These are phyloP conservation scores for Cucurbita argyrosperma DNA, from an alignment of 306 rosid species.

Conservation along the genomic window DNA sequence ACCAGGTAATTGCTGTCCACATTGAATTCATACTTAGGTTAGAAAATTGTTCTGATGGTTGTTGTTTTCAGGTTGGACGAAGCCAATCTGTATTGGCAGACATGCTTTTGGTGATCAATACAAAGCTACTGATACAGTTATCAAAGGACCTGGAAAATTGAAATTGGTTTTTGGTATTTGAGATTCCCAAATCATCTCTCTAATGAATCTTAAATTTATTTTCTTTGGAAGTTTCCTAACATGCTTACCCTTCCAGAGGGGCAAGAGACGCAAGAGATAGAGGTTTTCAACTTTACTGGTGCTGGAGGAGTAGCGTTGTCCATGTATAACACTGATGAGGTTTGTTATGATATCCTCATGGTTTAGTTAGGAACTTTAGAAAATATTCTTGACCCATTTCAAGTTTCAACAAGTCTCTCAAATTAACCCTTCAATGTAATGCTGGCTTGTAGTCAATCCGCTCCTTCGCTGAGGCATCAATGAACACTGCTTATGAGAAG, in stretches of 20 bases:
- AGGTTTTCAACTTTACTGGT: conserved; percentile 80
- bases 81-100: conserved; percentile 90
- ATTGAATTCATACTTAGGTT: not conserved
- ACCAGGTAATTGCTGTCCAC: conserved; percentile 52
- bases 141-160: conserved; percentile 81
- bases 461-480: conserved; percentile 79
- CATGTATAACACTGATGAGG: conserved; percentile 98
- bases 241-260: conserved; percentile 62
- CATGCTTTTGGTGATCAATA: conserved; percentile 99
- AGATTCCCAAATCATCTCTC: not conserved
- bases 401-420: conserved; percentile 7
- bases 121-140: conserved; percentile 79
- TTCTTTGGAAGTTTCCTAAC: not conserved
- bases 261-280: conserved; percentile 56
- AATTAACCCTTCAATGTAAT: conserved; percentile 3
- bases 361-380: conserved; percentile 12
- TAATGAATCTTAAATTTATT: not conserved
- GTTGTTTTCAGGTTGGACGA: conserved; percentile 64
- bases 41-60: conserved; percentile 8
- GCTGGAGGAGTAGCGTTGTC: conserved; percentile 84
- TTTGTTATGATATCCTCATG: conserved; percentile 19
- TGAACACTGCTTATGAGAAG: conserved; percentile 75
- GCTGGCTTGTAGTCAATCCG: conserved; percentile 55
- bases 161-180: conserved; percentile 65
- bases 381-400: conserved; percentile 2